Base-by-base conservation (phyloP, 352 stramenopile species). In the Phytopythium chamaehyphon region DNA sequence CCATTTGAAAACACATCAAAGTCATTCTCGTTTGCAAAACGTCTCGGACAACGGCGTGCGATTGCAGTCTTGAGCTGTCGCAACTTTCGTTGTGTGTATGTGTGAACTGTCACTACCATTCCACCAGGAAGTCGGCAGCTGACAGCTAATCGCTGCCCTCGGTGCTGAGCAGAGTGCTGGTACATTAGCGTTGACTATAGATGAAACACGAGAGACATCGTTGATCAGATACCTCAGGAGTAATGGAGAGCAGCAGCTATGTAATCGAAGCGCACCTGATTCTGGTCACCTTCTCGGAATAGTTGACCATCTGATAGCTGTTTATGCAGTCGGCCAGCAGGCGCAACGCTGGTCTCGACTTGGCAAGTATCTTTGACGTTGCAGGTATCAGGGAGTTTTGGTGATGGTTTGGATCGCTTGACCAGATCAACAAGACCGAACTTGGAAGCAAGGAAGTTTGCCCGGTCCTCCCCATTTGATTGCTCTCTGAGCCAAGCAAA, bases 401-500 rank as follows among this genome's bases (percentile, higher is more conserved):
- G 10, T 37, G 10, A 0, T 24, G 24, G 16, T 9, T 16, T 28
- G 5, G 26, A 24, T 10, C 21, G 22, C n/a, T 69, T 73, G 16
- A 85, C 49, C 1, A 77, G 55, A 0, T 78, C 53, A 9, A 54
- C 21, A 5, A 88, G 64, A 7, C 73, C 66, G 40, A 79, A 66
- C 42, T 79, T 80, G 7, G 54, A 43, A 14, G 73, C 69, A 8
- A 89, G 48, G 5, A 69, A 50, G 46, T 82, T 76, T 7, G 71
- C 65, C n/a, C 76, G 73, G 5, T 79, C 64, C 18, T 89, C 71
- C 12, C 75, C 75, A 31, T 80, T 69, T 0, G 71, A 69, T 26
- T 69, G 71, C 33, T 59, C 51, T 3, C 73, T 56, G 2, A 87
- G 47, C 78, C 78, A 89, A 18, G 76, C 78, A 42, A 89, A 84